A percentile compares a stretch with the other conserved stretches of the same genome.
These are phyloP conservation scores for Nymphaea colorata DNA, from an alignment of 164 flowering plant genomes.

Conservation along the genomic window DNA sequence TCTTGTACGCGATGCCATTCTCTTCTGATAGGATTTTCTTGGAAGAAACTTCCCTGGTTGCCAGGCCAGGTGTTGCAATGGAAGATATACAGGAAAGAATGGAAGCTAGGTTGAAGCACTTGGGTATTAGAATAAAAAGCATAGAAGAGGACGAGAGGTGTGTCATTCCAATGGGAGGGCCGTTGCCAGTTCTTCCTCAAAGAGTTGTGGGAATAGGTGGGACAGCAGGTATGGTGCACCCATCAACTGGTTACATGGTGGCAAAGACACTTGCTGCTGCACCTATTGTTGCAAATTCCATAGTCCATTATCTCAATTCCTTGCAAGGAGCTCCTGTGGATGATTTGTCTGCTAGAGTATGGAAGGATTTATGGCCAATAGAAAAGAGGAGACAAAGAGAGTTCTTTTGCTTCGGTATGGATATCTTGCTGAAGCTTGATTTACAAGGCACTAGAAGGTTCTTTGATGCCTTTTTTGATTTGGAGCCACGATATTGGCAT, in stretches of 20 bases:
- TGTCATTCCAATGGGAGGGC: conserved; percentile 93
- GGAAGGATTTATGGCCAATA: conserved; percentile 87
- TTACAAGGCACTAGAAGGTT: conserved; percentile 69
- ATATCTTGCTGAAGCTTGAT: conserved; percentile 80
- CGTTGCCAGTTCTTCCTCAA: conserved; percentile 87
- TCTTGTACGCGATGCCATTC: conserved; percentile 96
- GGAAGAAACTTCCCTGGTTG: conserved; percentile 90
- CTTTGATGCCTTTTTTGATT: conserved; percentile 81
- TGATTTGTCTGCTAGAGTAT: conserved; percentile 58
- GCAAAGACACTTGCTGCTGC: conserved; percentile 90
- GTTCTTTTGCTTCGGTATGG: conserved; percentile 96
- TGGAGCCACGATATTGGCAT: conserved; percentile 87
- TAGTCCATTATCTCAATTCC: conserved; percentile 50
- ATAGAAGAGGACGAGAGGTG: conserved; percentile 91
- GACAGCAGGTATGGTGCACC: conserved; percentile 97
- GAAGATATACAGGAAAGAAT: conserved; percentile 79
- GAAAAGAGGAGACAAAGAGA: conserved; percentile 81
- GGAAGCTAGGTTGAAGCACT: conserved; percentile 73
- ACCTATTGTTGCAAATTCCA: conserved; percentile 66
- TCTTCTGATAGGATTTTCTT: conserved; percentile 65
- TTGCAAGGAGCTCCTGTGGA: conserved; percentile 25
- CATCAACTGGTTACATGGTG: conserved; percentile 96
- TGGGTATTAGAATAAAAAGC: conserved; percentile 76
- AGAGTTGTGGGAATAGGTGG: conserved; percentile 90
- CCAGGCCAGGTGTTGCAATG: conserved; percentile 71